A percentile compares a stretch with the other conserved stretches of the same genome.
Evolutionary conservation across 2,329 filamentous ascomycete genomes (phyloP).

Genomic region (Sporothrix pseudoabietina): DNA sequence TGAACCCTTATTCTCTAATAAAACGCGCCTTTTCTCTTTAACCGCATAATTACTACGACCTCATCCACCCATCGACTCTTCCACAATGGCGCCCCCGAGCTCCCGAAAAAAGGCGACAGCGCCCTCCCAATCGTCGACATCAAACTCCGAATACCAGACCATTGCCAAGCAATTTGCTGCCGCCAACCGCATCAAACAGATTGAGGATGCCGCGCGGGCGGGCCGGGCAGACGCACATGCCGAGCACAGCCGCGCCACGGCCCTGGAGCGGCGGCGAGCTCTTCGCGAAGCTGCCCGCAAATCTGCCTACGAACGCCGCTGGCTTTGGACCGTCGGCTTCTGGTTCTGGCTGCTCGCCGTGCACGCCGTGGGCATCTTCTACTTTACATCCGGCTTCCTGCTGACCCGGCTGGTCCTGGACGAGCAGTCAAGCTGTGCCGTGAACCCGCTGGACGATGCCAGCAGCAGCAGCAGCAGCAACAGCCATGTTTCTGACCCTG

Average conservation of each 20-base stretch:
- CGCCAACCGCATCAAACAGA: conserved; percentile 54
- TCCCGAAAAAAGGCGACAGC: conserved; percentile 36
- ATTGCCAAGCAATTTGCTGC: conserved; percentile 58
- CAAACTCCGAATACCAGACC: conserved; percentile 51
- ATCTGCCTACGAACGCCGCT: conserved; percentile 54
- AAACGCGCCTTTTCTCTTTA: background rate
- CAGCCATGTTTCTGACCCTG: conserved; percentile 47
- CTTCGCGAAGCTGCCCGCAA: conserved; percentile 54
- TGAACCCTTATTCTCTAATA: background rate
- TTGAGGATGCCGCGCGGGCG: conserved; percentile 42
- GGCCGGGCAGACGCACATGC: conserved; percentile 39
- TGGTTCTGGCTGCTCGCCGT: conserved; percentile 71
- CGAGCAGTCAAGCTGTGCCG: conserved; percentile 69
- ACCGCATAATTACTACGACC: background rate
- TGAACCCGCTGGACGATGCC: conserved; percentile 63
- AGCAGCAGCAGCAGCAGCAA: background rate
- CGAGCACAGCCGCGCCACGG: conserved; percentile 37
- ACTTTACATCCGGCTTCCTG: conserved; percentile 94
- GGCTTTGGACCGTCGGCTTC: conserved; percentile 64
- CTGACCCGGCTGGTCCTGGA: conserved; percentile 81
- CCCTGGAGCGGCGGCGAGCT: conserved; percentile 50
- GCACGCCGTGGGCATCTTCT: conserved; percentile 78
- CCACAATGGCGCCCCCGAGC: conserved; percentile 34
- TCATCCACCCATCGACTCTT: background rate
- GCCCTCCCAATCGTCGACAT: background rate